Base-by-base conservation (phyloP, 2,329 filamentous ascomycete species). In the Graphiopsis chlorocephala region DNA sequence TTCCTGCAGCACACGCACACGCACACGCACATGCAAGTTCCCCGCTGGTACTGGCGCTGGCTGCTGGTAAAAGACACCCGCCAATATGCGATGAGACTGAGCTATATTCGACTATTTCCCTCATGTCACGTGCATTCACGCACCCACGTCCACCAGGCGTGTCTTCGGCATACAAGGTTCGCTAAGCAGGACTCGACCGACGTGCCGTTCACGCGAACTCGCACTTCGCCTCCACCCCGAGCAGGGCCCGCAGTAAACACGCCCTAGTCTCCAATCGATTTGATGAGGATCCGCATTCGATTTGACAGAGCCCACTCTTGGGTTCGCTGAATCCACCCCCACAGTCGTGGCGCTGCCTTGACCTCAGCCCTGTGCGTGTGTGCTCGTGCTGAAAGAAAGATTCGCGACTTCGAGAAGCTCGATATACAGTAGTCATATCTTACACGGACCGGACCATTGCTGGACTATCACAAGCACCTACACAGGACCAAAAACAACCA, bases 331-430 rank as follows among this genome's bases (percentile, higher is more conserved):
- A 11, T 53, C 50, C 50, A 29, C 50, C 50, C 50, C 50, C 50
- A 53, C 50, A 53, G 15, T 53, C 50, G 50, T 53, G 50, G 50
- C 50, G 50, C 50, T 53, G 47, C 47, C 8, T 2, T 31, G 28
- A 53, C 50, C 50, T 53, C 50, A 53, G 50, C 50, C 50, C 25
- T 53, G 50, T 31, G 38, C 38, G 48, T 17, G 48, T 17, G 48
- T 17, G 48, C 48, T 52, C 48, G 48, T 52, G 50, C 50, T 31
- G 12, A 53, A 53, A 53, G 50, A 53, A 53, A 53, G 50, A 53
- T 53, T 53, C 50, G 48, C 25, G 25, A n/a, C 25, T 52, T 26
- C 48, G 17, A 28, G 48, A 29, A 52, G 47, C 25, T 42, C 26
- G 48, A 11, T 17, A 29, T 52, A 45, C 38, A 20, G 38, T n/a